phyloP scores from a whole-genome alignment of 2,329 filamentous ascomycete genomes.

The Alternaria sp. region DNA sequence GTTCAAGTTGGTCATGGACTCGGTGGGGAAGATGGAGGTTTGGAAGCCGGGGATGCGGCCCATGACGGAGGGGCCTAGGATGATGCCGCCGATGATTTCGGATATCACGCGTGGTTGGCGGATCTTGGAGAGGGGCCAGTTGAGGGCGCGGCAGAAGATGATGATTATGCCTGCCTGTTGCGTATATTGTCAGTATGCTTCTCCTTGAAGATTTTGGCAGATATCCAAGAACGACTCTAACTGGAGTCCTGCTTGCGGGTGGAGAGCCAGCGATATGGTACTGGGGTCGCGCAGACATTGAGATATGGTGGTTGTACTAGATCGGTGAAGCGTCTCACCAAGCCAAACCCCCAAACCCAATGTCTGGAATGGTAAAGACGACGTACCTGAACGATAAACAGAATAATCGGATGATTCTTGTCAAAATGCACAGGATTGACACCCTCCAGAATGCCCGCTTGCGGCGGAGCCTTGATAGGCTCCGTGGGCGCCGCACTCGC shows the following conservation, averaged over 20 bases:
- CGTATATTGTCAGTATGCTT: background rate
- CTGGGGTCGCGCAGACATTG: background rate
- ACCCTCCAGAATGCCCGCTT: conserved; percentile 75
- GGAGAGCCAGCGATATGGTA: background rate
- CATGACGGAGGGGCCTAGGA: conserved; percentile 87
- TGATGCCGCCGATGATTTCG: conserved; percentile 82
- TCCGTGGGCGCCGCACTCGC: conserved; percentile 29
- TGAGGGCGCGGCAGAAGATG: conserved; percentile 74
- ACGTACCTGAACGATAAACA: conserved; percentile 76
- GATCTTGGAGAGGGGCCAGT: conserved; percentile 77
- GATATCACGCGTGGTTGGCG: conserved; percentile 83
- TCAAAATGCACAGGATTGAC: conserved; percentile 72
- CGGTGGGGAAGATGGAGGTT: conserved; percentile 74
- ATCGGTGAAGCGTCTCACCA: background rate
- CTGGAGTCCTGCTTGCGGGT: too few relatives aligned
- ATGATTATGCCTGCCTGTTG: conserved; percentile 73
- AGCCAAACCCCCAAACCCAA: background rate
- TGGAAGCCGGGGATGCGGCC: conserved; percentile 83
- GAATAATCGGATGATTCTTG: conserved; percentile 72
- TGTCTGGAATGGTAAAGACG: background rate
- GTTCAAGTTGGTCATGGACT: conserved; percentile 75
- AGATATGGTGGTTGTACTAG: background rate
- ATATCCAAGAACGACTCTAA: background rate
- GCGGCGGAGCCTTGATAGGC: conserved; percentile 50
- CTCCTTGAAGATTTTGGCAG: background rate